Conservation (phyloP, 2,329 filamentous ascomycete species). For the Hypoxylon sp. region DNA sequence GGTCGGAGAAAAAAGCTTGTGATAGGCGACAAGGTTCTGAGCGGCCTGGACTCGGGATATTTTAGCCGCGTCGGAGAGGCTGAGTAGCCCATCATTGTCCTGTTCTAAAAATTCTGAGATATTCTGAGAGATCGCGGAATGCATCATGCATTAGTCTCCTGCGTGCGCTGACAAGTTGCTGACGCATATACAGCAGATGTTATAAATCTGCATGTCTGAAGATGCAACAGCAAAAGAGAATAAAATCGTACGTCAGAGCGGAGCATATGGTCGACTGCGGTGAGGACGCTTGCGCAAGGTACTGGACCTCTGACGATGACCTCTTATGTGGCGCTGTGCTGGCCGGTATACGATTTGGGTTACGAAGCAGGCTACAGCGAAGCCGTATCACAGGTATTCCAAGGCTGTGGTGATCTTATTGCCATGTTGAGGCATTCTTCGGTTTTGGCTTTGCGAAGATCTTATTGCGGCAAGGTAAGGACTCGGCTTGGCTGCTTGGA, state of each 20-base stretch:
- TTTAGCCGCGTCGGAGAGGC: constrained; percentile 16
- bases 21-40: not conserved
- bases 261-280: not conserved
- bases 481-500: too few relatives aligned
- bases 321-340: not conserved
- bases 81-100: constrained; percentile 7
- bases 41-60: constrained; percentile 15
- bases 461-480: not conserved
- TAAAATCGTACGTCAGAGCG: not conserved
- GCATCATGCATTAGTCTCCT: constrained; percentile 14
- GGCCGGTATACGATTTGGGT: not conserved
- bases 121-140: not conserved
- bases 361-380: not conserved
- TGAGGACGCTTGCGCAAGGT: constrained; percentile 2
- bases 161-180: constrained; percentile 26
- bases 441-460: not conserved
- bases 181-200: constrained; percentile 13
- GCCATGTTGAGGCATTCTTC: constrained; percentile 2
- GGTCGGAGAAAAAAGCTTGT: not conserved
- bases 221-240: constrained; percentile 6
- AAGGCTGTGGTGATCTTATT: constrained; percentile 1
- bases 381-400: not conserved
- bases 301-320: constrained; percentile 1
- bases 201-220: constrained; percentile 18
- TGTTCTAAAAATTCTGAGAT: not conserved